Conservation (phyloP, 345 rosid genomes). For the Sonneratia alba region DNA sequence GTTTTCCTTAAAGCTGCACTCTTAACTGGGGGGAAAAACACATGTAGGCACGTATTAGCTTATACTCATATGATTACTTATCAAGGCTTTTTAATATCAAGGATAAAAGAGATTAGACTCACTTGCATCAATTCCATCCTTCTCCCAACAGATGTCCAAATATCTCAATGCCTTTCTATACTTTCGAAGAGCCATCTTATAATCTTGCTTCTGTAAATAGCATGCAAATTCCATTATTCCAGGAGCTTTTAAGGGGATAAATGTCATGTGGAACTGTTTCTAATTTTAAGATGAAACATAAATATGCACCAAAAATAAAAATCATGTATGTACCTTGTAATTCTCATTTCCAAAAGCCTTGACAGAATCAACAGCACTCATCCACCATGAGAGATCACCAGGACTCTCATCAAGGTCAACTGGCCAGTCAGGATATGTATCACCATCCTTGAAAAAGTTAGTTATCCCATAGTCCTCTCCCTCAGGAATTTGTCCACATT, state of each 20-base stretch:
- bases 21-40: slow-evolving; percentile 30
- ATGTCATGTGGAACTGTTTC: background rate
- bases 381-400: slow-evolving; percentile 83
- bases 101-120: slow-evolving; percentile 1
- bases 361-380: slow-evolving; percentile 62
- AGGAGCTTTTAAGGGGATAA: background rate
- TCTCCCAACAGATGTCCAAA: slow-evolving; percentile 95
- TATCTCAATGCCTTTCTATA: slow-evolving; percentile 79
- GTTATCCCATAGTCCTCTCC: slow-evolving; percentile 73
- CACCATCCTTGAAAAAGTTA: slow-evolving; percentile 85
- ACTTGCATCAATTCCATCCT: slow-evolving; percentile 93
- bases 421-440: slow-evolving; percentile 89
- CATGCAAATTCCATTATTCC: background rate
- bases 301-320: background rate
- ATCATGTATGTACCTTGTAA: slow-evolving; percentile 39
- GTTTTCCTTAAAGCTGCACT: slow-evolving; percentile 70
- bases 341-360: slow-evolving; percentile 72
- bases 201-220: slow-evolving; percentile 61
- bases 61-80: background rate
- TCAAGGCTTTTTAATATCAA: background rate
- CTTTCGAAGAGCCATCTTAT: slow-evolving; percentile 90
- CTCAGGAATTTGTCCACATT: slow-evolving; percentile 76
- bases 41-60: background rate
- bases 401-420: slow-evolving; percentile 61
- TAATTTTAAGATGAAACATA: background rate